Base-by-base conservation (phyloP, 129 eudicot genomes). In the Silybum marianum region DNA sequence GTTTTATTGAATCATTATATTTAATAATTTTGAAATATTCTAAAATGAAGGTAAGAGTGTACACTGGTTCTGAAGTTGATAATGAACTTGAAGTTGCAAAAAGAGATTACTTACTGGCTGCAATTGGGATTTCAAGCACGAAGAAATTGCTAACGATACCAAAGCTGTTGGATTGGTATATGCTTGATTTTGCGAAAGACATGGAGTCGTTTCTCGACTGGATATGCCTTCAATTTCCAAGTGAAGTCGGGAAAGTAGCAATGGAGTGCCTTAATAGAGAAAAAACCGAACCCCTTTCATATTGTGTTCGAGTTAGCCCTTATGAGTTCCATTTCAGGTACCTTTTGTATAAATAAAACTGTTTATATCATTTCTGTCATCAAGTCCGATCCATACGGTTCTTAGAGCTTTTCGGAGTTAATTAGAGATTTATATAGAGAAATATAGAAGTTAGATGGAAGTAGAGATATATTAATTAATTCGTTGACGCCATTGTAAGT, bases 301-400 rank as follows among this genome's bases (percentile, higher is more conserved):
- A 88, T 66, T 74, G 21, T 65, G 85, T 94, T 24, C 87, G 75
- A 60, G 81, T 92, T 80, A 85, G 82, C 75, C 93, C 98, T 6
- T 91, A 88, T 36, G 94, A 94, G 75, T 94, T 94, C 80, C 88
- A 81, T 79, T 94, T 91, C 91, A 87, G 98, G 86, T 94, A 91
- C 76, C 93, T 93, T 80, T 19, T 91, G 75, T 91, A 81, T 70
- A 87, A 84, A 62, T 89, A 81, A 75, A 84, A 70, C 21, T 69
- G 39, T 77, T 74, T 73, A 69, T 46, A 39, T 23, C 38, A 21
- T 40, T 78, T 76, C 0, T 32, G 66, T 67, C 71, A 67, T 74
- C 16, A 24, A 13, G 22, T 22, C 30, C 11, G 1, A 28, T 28
- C 30, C 5, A 18, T 81, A 78, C 9, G 36, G 13, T 39, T 66